These are phyloP conservation scores for Chondrostereum purpureum DNA, from an alignment of 1,284 basidiomycete genomes.

Conservation along the genomic window DNA sequence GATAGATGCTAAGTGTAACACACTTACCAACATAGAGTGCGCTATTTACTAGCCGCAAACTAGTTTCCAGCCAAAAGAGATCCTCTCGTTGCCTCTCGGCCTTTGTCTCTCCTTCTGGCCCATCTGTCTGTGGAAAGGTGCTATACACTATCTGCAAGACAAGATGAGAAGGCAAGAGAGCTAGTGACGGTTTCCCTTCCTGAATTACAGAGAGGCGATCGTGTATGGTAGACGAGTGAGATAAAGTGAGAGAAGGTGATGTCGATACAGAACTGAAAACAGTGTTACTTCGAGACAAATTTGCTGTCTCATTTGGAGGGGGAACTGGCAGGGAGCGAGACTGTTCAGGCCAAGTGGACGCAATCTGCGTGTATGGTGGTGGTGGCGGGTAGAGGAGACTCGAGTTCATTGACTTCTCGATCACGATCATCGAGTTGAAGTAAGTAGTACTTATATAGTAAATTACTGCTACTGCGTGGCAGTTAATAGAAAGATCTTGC, in stretches of 20 bases:
- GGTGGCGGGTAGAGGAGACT: neutral
- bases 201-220: neutral
- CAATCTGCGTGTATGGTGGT: neutral
- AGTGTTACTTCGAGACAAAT: neutral
- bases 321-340: no score
- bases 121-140: constrained; percentile 42
- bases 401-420: neutral
- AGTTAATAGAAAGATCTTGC: no score
- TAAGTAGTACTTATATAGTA: no score
- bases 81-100: constrained; percentile 46
- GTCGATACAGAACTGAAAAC: neutral
- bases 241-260: constrained; percentile 1
- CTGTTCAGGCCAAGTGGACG: neutral
- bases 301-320: neutral
- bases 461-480: no score
- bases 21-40: constrained; percentile 56
- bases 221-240: constrained; percentile 5
- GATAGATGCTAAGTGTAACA: neutral
- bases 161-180: constrained; percentile 44
- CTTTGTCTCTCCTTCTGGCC: constrained; percentile 29
- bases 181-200: neutral
- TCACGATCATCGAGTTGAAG: no score
- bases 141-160: constrained; percentile 58
- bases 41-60: constrained; percentile 57
- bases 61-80: constrained; percentile 61